A percentile compares a stretch with the other conserved stretches of the same genome.
phyloP scores from a whole-genome alignment of 345 rosid species.

The Gossypium longicalyx region DNA sequence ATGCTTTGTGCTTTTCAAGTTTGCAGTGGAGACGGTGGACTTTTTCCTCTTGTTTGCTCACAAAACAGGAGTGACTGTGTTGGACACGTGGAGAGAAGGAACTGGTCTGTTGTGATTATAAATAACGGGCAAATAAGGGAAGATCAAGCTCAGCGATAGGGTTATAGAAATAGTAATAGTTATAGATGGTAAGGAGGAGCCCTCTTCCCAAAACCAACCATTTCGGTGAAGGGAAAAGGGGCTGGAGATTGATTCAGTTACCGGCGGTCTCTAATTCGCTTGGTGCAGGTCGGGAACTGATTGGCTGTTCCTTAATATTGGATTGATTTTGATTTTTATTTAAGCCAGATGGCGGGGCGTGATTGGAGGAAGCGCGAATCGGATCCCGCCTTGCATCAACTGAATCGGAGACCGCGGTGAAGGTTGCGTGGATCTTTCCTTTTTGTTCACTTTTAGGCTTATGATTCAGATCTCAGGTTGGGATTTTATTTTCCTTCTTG shows the following conservation, averaged over 20 bases:
- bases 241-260: slow-evolving; percentile 30
- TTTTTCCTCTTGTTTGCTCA: background rate
- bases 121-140: slow-evolving; percentile 18
- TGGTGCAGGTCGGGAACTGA: slow-evolving; percentile 99
- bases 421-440: slow-evolving; percentile 23
- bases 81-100: slow-evolving; percentile 28
- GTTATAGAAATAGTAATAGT: slow-evolving; percentile 8
- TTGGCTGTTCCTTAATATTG: slow-evolving; percentile 23
- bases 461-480: slow-evolving; percentile 43
- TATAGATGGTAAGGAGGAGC: background rate
- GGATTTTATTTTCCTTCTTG: background rate
- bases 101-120: slow-evolving; percentile 36
- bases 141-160: slow-evolving; percentile 18
- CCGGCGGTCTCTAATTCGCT: slow-evolving; percentile 93
- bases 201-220: background rate
- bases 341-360: slow-evolving; percentile 21
- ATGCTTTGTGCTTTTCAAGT: background rate
- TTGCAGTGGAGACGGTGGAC: background rate
- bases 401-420: slow-evolving; percentile 94
- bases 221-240: background rate
- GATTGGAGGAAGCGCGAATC: slow-evolving; percentile 36
- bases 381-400: slow-evolving; percentile 98
- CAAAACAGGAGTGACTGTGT: background rate
- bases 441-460: background rate
- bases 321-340: background rate